Evolutionary conservation across 257 asterid genomes (phyloP), one percentile per base, ranked within the genome.

Genomic region (Euphrasia confusa): DNA sequence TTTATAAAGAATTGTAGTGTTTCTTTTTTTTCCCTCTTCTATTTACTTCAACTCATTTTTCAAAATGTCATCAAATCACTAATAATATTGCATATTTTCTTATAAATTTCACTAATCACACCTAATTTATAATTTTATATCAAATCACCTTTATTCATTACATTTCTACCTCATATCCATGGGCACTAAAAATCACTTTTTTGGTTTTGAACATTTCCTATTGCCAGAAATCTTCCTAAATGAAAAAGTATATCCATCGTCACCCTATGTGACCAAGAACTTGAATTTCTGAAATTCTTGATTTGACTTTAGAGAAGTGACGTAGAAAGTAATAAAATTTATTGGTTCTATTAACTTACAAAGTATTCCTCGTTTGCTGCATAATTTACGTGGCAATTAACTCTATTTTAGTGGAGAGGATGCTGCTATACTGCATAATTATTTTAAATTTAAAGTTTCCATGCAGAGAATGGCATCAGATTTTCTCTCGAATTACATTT

Each of bases 381-480:
- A 6, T 35, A 35, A 7, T 7, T 35, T 35, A 7, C 10, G 7
- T 54, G 24, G 62, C 30, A 54, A 13, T 65, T 59, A 42, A 33
- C 21, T 39, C 48, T 63, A 64, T 64, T 57, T 35, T 35, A 10
- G 40, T 30, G 40, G 40, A 35, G 40, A 35, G 40, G 40, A 7
- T 35, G 40, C 40, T 35, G 40, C 40, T 35, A 35, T 35, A 30
- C 15, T 12, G 26, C 47, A 28, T 13, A 62, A 33, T 5, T 42
- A 39, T 17, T 65, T 39, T 32, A 8, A 49, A 37, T 58, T 24
- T 60, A 24, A 6, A 74, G 15, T 58, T 69, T 66, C n/a, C 39
- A 39, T 81, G 82, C 92, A 88, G 96, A 88, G 93, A 80, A 66
- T 88, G 86, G 96, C 96, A 39, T 83, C 95, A 52, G 95, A 88